Base-by-base conservation (phyloP, 2,329 filamentous ascomycete genomes). In the Alternaria ventricosa region DNA sequence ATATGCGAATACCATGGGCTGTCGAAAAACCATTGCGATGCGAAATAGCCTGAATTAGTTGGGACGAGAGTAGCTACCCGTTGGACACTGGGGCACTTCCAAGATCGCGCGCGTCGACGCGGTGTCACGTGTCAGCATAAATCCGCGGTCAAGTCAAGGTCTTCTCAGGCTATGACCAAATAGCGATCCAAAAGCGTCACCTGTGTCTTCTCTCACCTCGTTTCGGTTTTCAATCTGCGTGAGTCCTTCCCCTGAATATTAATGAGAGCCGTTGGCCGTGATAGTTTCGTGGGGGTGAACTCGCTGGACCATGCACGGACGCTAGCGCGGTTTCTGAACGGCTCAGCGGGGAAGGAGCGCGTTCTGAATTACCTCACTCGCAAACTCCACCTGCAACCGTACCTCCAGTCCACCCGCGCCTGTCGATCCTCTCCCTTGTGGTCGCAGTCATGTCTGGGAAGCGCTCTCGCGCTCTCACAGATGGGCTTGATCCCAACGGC, bases 391-490 rank as follows among this genome's bases (percentile, higher is more conserved):
- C 55, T 41, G 36, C n/a, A 28, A 46, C 54, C 20, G 33, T 60
- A 60, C 20, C 41, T 51, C 44, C 50, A 43, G 30, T 22, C 51
- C 41, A 25, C 43, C 53, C 28, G 20, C 57, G 45, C 28, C 33
- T 25, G 23, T 18, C 49, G 25, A 54, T 47, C 23, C 28, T 47
- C 23, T 36, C 47, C 5, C 45, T 57, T 18, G 36, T 56, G 25
- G 30, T 41, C 30, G 63, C 60, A 58, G 72, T 73, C 60, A 70
- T 74, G 63, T 71, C 73, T 50, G 70, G 72, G 22, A 79, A 79
- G 69, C 76, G 78, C n/a, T 68, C 70, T 49, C 74, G 71, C 45
- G 72, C 71, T 25, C 63, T 72, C 4, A 74, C 71, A 5, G 66
- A 70, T 30, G 66, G 67, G 36, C 23, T 70, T 22, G 67, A 71